Base-by-base conservation (phyloP, 257 asterid species). In the Misopates orontium region DNA sequence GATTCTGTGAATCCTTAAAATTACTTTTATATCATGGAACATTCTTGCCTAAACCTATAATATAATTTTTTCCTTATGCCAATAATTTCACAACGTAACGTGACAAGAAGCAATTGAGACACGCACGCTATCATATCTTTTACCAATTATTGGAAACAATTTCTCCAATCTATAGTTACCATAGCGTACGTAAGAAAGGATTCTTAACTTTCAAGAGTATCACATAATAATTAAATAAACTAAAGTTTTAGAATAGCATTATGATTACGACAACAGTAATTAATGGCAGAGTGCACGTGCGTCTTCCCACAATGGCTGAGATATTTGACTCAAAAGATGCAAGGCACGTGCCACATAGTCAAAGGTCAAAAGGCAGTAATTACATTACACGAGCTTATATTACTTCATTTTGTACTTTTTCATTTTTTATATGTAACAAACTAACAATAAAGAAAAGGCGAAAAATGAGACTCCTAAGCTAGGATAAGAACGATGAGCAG, bases 281-380 rank as follows among this genome's bases (percentile, higher is more conserved):
- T 62, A 59, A 62, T 25, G 13, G 23, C 25, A 17, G 24, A 60
- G 20, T 60, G 66, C 66, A 60, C 66, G 54, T 60, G 66, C 66
- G 18, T 12, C 20, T 45, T 19, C 25, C 25, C 23, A 71, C 23
- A 70, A 60, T 68, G 56, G 67, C 57, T 74, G 78, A 76, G 72
- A 78, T 67, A 40, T 75, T 78, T 70, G 74, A 68, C 82, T 73
- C 84, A 76, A 78, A 73, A 76, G 84, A 76, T 76, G 71, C 84
- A 56, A 53, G 71, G 72, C 84, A 82, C 87, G 84, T 82, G 87
- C 71, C 82, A 60, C 31, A 13, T 22, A 19, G 87, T 81, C 84
- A 78, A 82, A 60, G 78, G 82, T 78, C 80, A 75, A 82, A 76
- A 78, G 3, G 69, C 25, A 51, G 25, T 51, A 75, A 76, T 87